A percentile compares a stretch with the other conserved stretches of the same genome.
phyloP scores from a whole-genome alignment of 805 yeast genomes.

The Scheffersomyces lignosus region DNA sequence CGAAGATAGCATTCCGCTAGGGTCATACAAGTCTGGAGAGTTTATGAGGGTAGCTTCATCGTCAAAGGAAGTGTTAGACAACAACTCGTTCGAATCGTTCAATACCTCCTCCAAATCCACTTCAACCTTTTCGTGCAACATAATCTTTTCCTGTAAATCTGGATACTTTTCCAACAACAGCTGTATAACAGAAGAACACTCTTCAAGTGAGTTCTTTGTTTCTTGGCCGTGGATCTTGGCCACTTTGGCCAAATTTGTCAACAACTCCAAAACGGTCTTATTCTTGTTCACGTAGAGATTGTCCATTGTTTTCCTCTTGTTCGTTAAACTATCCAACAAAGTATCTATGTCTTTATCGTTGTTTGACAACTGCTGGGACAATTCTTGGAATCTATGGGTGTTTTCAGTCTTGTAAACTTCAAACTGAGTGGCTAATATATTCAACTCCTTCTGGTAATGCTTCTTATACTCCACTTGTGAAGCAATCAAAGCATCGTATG shows the following conservation, averaged over 20 bases:
- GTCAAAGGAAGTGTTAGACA: conserved; percentile 31
- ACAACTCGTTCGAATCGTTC: conserved; percentile 30
- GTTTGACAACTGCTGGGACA: conserved; percentile 35
- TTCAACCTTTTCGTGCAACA: conserved; percentile 25
- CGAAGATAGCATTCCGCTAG: conserved; percentile 2
- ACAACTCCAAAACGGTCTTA: conserved; percentile 39
- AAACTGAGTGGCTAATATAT: conserved; percentile 35
- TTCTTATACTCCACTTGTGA: conserved; percentile 53
- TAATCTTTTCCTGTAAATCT: conserved; percentile 31
- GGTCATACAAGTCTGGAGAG: conserved; percentile 13
- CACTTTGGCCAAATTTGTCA: conserved; percentile 44
- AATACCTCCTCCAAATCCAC: conserved; percentile 37
- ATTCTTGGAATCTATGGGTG: conserved; percentile 32
- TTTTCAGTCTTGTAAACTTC: conserved; percentile 37
- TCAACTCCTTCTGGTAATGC: conserved; percentile 47
- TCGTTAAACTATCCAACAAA: conserved; percentile 48
- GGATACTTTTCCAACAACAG: conserved; percentile 37
- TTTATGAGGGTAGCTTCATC: conserved; percentile 30
- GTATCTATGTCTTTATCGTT: conserved; percentile 52
- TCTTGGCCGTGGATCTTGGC: conserved; percentile 52
- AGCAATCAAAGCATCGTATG: conserved; percentile 57
- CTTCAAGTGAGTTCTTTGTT: conserved; percentile 42
- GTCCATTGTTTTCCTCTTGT: conserved; percentile 51
- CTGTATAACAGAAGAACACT: conserved; percentile 47
- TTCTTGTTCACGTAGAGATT: conserved; percentile 49